These are phyloP conservation scores for Aaosphaeria arxii DNA, from an alignment of 2,329 filamentous ascomycete species.

Conservation along the genomic window DNA sequence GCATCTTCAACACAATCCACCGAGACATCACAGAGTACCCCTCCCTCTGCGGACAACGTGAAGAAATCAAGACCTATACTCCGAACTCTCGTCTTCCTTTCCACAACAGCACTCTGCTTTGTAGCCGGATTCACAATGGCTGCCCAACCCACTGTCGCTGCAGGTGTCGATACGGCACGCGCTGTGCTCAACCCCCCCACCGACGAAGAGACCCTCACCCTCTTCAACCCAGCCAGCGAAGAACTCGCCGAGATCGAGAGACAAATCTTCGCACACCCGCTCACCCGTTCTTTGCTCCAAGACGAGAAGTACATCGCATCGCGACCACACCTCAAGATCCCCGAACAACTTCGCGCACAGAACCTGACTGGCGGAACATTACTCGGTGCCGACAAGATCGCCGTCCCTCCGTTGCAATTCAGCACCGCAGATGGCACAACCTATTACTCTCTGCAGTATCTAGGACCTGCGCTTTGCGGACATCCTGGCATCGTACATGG, in stretches of 20 bases:
- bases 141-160: slow-evolving; percentile 50
- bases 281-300: slow-evolving; percentile 66
- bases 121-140: slow-evolving; percentile 58
- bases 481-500: slow-evolving; percentile 91
- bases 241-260: slow-evolving; percentile 61
- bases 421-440: slow-evolving; percentile 51
- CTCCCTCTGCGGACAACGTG: slow-evolving; percentile 1
- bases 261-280: slow-evolving; percentile 70
- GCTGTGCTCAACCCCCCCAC: slow-evolving; percentile 55
- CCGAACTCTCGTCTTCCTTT: slow-evolving; percentile 47
- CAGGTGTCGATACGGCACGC: slow-evolving; percentile 48
- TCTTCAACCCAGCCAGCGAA: slow-evolving; percentile 59
- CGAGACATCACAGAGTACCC: slow-evolving; percentile 1
- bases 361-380: slow-evolving; percentile 83
- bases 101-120: slow-evolving; percentile 24
- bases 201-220: slow-evolving; percentile 69
- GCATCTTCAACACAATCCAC: slow-evolving; percentile 7
- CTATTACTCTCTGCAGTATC: slow-evolving; percentile 67
- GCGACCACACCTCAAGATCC: slow-evolving; percentile 85
- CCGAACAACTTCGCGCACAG: slow-evolving; percentile 63
- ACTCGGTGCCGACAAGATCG: slow-evolving; percentile 69
- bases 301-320: slow-evolving; percentile 69
- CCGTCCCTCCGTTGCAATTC: slow-evolving; percentile 79
- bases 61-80: slow-evolving; percentile 26
- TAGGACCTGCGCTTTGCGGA: slow-evolving; percentile 78